Evolutionary conservation across 306 rosid genomes (phyloP).

Genomic region (Sesbania bispinosa): DNA sequence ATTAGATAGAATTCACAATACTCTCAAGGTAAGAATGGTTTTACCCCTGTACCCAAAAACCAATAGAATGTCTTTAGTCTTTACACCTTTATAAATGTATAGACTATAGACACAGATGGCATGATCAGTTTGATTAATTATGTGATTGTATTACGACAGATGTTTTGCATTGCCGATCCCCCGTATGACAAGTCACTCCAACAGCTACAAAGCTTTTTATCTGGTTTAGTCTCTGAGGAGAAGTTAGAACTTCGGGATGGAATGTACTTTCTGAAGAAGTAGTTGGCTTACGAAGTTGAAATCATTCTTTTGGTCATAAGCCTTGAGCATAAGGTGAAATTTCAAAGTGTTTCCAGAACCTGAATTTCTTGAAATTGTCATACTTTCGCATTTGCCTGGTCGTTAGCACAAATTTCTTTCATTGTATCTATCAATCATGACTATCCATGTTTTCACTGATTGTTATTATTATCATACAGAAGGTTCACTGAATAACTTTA

Average conservation of each 20-base stretch:
- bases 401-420: neutral
- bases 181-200: slow-evolving; percentile 90
- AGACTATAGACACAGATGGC: neutral
- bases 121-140: neutral
- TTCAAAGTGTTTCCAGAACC: slow-evolving; percentile 11
- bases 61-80: neutral
- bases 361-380: neutral
- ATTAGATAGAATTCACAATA: slow-evolving; percentile 87
- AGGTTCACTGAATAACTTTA: neutral
- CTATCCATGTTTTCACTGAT: neutral
- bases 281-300: slow-evolving; percentile 19
- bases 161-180: slow-evolving; percentile 90
- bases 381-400: neutral
- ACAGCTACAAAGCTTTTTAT: slow-evolving; percentile 80
- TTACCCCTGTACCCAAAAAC: neutral
- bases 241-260: slow-evolving; percentile 84
- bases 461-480: neutral
- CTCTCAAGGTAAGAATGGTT: slow-evolving; percentile 73
- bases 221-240: slow-evolving; percentile 86
- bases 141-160: slow-evolving; percentile 41
- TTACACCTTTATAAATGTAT: neutral
- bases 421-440: neutral
- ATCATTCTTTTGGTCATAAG: slow-evolving; percentile 8
- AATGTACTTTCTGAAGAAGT: slow-evolving; percentile 70
- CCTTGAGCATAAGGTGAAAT: slow-evolving; percentile 28